Percentiles rank a stretch among this genome's conserved stretches.
These are phyloP conservation scores for Suhomyces anneliseae DNA, from an alignment of 1,139 yeast species.

Conservation along the genomic window DNA sequence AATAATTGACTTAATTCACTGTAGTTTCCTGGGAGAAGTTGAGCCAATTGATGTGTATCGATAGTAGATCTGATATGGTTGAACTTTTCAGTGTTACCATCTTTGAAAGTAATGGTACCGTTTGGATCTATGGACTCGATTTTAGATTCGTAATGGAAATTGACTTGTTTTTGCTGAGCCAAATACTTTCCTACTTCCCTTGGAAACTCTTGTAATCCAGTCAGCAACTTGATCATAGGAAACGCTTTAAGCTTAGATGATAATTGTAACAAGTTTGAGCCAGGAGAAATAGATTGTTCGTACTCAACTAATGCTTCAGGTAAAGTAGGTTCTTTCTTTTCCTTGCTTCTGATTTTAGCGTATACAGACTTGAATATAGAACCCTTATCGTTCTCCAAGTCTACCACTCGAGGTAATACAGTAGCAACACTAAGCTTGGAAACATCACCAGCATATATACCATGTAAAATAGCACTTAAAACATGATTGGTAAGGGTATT, in stretches of 20 bases:
- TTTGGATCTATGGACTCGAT: constrained; percentile 23
- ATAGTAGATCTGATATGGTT: constrained; percentile 63
- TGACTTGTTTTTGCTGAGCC: constrained; percentile 37
- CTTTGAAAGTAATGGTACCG: constrained; percentile 11
- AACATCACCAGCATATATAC: constrained; percentile 89
- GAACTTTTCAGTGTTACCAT: constrained; percentile 18
- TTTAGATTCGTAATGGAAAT: constrained; percentile 27
- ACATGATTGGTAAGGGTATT: constrained; percentile 58
- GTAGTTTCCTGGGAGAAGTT: constrained; percentile 12
- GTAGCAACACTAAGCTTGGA: constrained; percentile 63
- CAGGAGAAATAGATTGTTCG: constrained; percentile 34
- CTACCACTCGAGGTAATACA: constrained; percentile 51
- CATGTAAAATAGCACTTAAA: constrained; percentile 81
- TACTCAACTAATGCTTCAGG: constrained; percentile 23
- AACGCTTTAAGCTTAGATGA: constrained; percentile 37
- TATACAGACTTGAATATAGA: constrained; percentile 48
- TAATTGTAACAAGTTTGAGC: constrained; percentile 36
- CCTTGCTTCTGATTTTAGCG: constrained; percentile 13
- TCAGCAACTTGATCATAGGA: constrained; percentile 54
- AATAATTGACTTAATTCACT: constrained; percentile 1
- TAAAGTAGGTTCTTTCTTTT: constrained; percentile 6
- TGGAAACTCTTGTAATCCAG: constrained; percentile 59
- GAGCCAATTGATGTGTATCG: constrained; percentile 37
- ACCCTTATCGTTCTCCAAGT: constrained; percentile 60
- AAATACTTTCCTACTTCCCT: constrained; percentile 38